These are phyloP conservation scores for Solanum chacoense DNA, from an alignment of 305 asterid species.

Conservation along the genomic window DNA sequence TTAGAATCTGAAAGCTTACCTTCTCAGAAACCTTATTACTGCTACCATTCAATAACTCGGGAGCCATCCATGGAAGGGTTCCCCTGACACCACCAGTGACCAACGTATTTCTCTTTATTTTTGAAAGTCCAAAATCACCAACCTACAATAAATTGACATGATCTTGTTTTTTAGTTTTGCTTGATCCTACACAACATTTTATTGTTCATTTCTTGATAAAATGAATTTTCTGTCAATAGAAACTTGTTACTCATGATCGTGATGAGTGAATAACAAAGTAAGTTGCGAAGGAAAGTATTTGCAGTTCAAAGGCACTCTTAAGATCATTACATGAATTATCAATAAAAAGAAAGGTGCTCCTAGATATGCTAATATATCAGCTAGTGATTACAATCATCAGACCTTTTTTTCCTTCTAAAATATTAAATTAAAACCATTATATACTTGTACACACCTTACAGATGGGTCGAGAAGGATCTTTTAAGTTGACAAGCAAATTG, in stretches of 20 bases:
- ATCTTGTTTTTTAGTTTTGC: not conserved
- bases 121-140: conserved; percentile 86
- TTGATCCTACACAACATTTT: not conserved
- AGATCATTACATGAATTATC: not conserved
- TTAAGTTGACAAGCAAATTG: conserved; percentile 86
- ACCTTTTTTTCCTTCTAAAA: not conserved
- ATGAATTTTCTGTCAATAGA: not conserved
- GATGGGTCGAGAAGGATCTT: conserved; percentile 85
- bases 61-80: conserved; percentile 98
- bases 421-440: not conserved
- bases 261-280: not conserved
- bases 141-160: conserved; percentile 14
- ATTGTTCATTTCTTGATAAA: not conserved
- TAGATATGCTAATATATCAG: not conserved
- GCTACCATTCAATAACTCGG: conserved; percentile 80
- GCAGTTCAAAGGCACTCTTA: not conserved
- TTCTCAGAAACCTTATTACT: conserved; percentile 86
- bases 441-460: conserved; percentile 44
- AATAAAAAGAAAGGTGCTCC: not conserved
- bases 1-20: conserved; percentile 9
- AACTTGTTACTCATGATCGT: not conserved
- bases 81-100: conserved; percentile 94
- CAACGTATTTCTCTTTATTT: conserved; percentile 83
- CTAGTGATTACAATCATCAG: not conserved
- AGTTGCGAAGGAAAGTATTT: not conserved